Evolutionary conservation across 1,284 basidiomycete genomes (phyloP), one percentile per base, ranked within the genome.

Genomic region (Fistulinella cinereoalba): DNA sequence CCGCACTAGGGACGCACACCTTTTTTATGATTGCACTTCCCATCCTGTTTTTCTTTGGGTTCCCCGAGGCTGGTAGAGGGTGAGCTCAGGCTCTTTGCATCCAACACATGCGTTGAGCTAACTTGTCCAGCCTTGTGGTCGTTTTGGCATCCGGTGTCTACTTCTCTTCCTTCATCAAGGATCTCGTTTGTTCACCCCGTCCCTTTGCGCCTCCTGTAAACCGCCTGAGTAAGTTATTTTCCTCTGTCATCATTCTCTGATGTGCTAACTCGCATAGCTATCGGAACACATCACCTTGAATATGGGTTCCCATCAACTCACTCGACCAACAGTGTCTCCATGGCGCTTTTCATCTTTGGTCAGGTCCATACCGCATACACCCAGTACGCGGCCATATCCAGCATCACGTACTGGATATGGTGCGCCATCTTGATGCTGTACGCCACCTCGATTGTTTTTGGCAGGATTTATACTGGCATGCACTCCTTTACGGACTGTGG

Each of bases 251-350:
- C 32, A 3, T 4, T 19, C 18, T 33, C 32, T 19, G 11, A 29
- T 29, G 6, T n/a, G 27, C 28, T 29, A 11, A 29, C 6, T 9
- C n/a, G 10, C n/a, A 4, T 56, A 93, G 90, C 85, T 3, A 88
- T 93, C 55, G 88, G 89, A 31, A 83, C 77, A 0, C 91, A 92
- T 60, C 89, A 92, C 56, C 75, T 90, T 3, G 90, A 93, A 69
- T 94, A 93, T 62, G 95, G 96, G 15, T 97, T 98, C 63, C 95
- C 94, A 0, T 97, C 94, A 0, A 97, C 95, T 0, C 96, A 99
- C 63, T 91, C 92, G 2, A 93, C 95, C 2, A 97, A 96, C 65
- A 82, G 83, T 40, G 80, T 94, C 45, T 92, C 91, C 29, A 90
- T 96, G 53, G 92, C 92, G 0, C 75, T 96, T 4, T 89, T 86